phyloP scores from a whole-genome alignment of 176 grass and related monocot species.

The Chloris gayana region DNA sequence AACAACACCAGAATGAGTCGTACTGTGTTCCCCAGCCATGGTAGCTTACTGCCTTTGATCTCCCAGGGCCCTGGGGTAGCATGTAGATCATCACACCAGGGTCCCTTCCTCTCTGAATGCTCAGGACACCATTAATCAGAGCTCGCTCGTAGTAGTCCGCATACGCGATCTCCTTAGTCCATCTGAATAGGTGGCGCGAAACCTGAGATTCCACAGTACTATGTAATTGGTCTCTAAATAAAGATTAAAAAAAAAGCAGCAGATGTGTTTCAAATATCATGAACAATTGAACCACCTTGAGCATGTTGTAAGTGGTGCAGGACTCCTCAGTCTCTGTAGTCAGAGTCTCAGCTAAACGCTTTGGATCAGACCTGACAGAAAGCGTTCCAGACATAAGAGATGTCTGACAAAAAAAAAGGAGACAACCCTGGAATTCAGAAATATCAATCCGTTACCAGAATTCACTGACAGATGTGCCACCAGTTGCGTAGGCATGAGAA shows the following conservation, averaged over 20 bases:
- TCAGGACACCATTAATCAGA: slow-evolving; percentile 83
- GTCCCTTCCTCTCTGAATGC: slow-evolving; percentile 92
- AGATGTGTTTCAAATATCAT: neutral
- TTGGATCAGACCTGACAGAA: slow-evolving; percentile 69
- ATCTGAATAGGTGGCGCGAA: slow-evolving; percentile 88
- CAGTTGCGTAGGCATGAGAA: slow-evolving; percentile 87
- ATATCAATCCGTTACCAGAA: slow-evolving; percentile 65
- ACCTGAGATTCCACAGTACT: slow-evolving; percentile 51
- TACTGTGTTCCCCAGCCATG: slow-evolving; percentile 83
- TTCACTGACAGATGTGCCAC: slow-evolving; percentile 89
- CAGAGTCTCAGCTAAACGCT: slow-evolving; percentile 64
- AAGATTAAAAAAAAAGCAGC: neutral
- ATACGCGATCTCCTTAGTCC: slow-evolving; percentile 81
- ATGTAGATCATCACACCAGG: slow-evolving; percentile 98
- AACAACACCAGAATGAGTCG: slow-evolving; percentile 93
- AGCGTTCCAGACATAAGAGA: slow-evolving; percentile 5
- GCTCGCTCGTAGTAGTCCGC: slow-evolving; percentile 91
- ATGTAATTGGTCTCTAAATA: neutral
- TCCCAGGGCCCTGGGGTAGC: slow-evolving; percentile 82
- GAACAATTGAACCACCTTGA: slow-evolving; percentile 65
- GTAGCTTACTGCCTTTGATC: slow-evolving; percentile 75
- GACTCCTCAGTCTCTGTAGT: slow-evolving; percentile 89
- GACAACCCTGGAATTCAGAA: neutral
- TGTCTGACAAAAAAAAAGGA: neutral
- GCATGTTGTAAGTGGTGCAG: slow-evolving; percentile 96